phyloP scores from a whole-genome alignment of 805 yeast genomes.

The Saturnispora sanitii region DNA sequence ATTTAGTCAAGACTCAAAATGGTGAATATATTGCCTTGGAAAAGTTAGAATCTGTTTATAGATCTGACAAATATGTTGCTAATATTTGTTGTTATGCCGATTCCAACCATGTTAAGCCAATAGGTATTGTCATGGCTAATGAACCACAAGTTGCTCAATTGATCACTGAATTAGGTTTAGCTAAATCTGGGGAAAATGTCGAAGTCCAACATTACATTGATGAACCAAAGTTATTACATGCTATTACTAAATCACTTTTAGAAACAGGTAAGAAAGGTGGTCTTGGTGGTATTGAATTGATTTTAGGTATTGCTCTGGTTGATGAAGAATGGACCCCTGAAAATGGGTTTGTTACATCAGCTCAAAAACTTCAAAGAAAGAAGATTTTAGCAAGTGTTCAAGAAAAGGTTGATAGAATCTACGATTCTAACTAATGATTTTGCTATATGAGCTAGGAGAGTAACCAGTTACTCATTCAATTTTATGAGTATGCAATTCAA shows the following conservation, averaged over 20 bases:
- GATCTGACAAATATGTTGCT: conserved; percentile 65
- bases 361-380: conserved; percentile 92
- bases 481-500: background rate
- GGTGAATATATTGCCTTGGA: conserved; percentile 98
- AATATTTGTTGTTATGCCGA: conserved; percentile 95
- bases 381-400: conserved; percentile 67
- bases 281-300: conserved; percentile 73
- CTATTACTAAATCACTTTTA: conserved; percentile 49
- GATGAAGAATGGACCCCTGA: conserved; percentile 98
- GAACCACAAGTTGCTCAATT: conserved; percentile 53
- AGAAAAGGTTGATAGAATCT: conserved; percentile 58
- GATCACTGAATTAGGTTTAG: conserved; percentile 46
- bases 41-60: conserved; percentile 82
- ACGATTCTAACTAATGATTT: conserved; percentile 21
- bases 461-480: background rate
- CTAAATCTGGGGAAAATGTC: conserved; percentile 32
- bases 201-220: conserved; percentile 37
- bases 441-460: background rate
- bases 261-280: conserved; percentile 77
- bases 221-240: conserved; percentile 45
- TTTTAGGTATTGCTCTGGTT: conserved; percentile 66
- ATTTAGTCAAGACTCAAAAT: conserved; percentile 87
- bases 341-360: conserved; percentile 86
- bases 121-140: conserved; percentile 82
- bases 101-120: conserved; percentile 75